Conservation (phyloP, 2,329 filamentous ascomycete species). For the Fusarium sp. region DNA sequence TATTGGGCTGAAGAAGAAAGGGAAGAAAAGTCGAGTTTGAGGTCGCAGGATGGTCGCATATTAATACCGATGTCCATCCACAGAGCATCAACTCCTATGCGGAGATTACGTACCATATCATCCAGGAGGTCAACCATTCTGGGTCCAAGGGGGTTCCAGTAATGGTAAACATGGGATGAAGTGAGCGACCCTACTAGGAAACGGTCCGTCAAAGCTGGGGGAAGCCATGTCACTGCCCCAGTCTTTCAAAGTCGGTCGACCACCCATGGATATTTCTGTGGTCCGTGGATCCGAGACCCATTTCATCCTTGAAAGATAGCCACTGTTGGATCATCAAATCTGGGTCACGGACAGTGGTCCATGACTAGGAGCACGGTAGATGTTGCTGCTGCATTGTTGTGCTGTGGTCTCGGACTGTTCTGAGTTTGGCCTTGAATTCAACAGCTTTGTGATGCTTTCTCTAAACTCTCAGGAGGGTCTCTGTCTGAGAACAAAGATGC, state of each 20-base stretch:
- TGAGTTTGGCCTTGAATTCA: background rate
- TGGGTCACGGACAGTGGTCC: conserved; percentile 35
- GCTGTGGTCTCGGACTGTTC: conserved; percentile 8
- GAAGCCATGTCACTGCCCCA: conserved; percentile 39
- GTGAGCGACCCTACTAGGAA: conserved; percentile 42
- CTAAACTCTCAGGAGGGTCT: background rate
- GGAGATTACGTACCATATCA: conserved; percentile 46
- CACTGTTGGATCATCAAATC: conserved; percentile 39
- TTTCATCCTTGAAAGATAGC: conserved; percentile 32
- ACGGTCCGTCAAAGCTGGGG: conserved; percentile 40
- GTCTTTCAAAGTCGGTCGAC: conserved; percentile 32
- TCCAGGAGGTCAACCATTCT: conserved; percentile 32
- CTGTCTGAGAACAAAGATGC: background rate
- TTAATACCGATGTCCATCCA: conserved; percentile 58
- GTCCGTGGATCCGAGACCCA: conserved; percentile 35
- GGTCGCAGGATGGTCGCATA: conserved; percentile 56
- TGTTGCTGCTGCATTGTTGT: background rate
- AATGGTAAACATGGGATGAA: conserved; percentile 41
- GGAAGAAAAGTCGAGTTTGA: conserved; percentile 40
- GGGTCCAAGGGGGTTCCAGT: conserved; percentile 41
- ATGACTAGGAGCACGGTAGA: conserved; percentile 27
- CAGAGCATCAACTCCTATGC: conserved; percentile 34
- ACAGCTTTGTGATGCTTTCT: background rate
- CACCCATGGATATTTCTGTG: conserved; percentile 35
- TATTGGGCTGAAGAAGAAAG: conserved; percentile 57